Evolutionary conservation across 192 early-diverging fungal species (phyloP).

Genomic region (Mortierella antarctica): DNA sequence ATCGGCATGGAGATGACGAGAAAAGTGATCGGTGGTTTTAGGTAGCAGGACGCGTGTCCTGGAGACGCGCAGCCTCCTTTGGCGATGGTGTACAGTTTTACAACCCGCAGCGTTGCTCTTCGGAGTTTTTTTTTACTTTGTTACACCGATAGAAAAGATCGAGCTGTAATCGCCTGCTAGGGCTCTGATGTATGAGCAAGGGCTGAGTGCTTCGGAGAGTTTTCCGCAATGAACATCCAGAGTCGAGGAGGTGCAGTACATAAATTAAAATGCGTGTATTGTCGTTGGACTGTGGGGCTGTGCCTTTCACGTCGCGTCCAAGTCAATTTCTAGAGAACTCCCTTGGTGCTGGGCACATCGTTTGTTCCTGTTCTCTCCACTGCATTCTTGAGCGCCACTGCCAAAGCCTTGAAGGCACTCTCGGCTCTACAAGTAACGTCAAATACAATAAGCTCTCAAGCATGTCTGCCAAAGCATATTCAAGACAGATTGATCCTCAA

Average conservation of each 20-base stretch:
- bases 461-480: not conserved
- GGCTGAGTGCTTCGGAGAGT: not conserved
- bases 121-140: too few relatives aligned
- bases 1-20: too few relatives aligned
- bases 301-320: not conserved
- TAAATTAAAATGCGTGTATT: not conserved
- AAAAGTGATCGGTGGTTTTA: too few relatives aligned
- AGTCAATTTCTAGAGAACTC: slow-evolving; percentile 68
- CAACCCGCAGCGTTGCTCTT: too few relatives aligned
- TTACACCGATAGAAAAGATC: too few relatives aligned
- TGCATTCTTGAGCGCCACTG: slow-evolving; percentile 93
- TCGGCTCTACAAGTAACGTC: slow-evolving; percentile 74
- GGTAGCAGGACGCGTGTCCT: too few relatives aligned
- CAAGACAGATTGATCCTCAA: not conserved
- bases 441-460: slow-evolving; percentile 5
- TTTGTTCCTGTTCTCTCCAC: slow-evolving; percentile 85
- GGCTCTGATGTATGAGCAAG: not conserved
- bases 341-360: slow-evolving; percentile 97
- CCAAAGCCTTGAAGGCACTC: slow-evolving; percentile 96
- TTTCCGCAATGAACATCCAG: not conserved
- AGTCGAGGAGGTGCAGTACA: not conserved
- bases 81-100: too few relatives aligned
- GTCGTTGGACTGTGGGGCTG: not conserved
- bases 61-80: too few relatives aligned
- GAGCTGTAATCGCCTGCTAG: too few relatives aligned